phyloP scores from a whole-genome alignment of 1,284 basidiomycete genomes.

The Puccinia polysora region DNA sequence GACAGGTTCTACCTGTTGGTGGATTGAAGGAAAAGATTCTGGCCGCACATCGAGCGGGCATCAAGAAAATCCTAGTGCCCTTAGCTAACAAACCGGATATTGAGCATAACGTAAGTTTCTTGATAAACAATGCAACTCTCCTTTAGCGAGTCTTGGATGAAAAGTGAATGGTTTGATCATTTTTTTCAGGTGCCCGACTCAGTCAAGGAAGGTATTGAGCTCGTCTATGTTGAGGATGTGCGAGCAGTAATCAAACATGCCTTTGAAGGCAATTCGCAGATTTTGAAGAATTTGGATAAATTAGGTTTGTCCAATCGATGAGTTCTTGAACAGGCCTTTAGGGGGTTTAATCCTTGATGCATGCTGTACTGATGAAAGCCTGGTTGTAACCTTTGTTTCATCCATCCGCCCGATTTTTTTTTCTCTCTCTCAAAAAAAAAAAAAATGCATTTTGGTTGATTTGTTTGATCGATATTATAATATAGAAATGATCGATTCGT shows the following conservation, averaged over 20 bases:
- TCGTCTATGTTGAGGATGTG: conserved; percentile 88
- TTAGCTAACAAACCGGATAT: conserved; percentile 82
- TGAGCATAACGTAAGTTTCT: conserved; percentile 73
- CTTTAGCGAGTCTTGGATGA: background rate
- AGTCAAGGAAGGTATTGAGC: conserved; percentile 85
- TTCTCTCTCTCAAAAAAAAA: background rate
- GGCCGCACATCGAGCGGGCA: conserved; percentile 85
- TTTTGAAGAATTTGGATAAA: conserved; percentile 35
- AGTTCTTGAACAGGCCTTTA: no score
- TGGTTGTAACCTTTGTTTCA: no score
- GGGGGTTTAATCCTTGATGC: no score
- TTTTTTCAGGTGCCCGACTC: conserved; percentile 64
- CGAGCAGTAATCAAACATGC: conserved; percentile 79
- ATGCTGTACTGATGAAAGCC: no score
- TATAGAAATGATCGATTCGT: background rate
- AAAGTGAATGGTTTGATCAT: background rate
- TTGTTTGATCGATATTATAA: background rate
- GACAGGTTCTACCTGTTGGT: conserved; percentile 86
- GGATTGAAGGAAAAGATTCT: conserved; percentile 75
- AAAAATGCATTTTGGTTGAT: no score
- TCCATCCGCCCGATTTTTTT: no score
- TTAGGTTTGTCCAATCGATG: conserved; percentile 35
- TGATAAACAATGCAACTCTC: conserved; percentile 5
- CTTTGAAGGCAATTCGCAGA: conserved; percentile 57
- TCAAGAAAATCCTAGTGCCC: conserved; percentile 83